Conservation (phyloP, 148 eudicot genomes). For the Cornus controversa region DNA sequence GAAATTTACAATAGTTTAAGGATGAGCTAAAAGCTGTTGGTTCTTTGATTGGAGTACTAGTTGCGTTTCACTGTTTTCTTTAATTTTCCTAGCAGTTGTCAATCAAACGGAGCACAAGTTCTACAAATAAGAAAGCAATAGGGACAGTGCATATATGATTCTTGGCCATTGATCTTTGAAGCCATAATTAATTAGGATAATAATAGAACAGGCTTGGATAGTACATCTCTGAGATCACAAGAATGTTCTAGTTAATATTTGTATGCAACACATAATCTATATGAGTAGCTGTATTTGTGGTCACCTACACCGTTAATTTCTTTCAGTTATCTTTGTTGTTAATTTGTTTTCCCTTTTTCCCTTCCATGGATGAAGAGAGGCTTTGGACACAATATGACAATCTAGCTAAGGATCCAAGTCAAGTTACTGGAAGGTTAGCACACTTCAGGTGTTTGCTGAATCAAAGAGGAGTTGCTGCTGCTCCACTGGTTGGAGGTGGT, state of each 20-base stretch:
- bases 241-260: neutral
- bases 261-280: neutral
- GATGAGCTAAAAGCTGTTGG: no score
- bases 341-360: neutral
- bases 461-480: conserved; percentile 90
- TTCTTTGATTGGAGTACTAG: no score
- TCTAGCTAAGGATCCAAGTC: conserved; percentile 56
- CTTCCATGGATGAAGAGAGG: conserved; percentile 52
- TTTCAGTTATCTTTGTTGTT: neutral
- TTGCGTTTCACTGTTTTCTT: no score
- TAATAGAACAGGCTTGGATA: neutral
- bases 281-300: neutral
- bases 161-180: neutral
- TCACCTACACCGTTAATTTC: neutral
- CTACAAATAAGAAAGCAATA: no score
- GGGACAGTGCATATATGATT: no score
- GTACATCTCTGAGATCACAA: neutral
- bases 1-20: no score
- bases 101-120: no score
- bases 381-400: conserved; percentile 67
- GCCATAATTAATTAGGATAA: neutral
- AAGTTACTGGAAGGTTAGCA: conserved; percentile 59
- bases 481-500: conserved; percentile 65
- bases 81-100: no score
- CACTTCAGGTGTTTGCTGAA: conserved; percentile 81